These are phyloP conservation scores for Kwoniella europaea DNA, from an alignment of 768 basidiomycete genomes.

Conservation along the genomic window DNA sequence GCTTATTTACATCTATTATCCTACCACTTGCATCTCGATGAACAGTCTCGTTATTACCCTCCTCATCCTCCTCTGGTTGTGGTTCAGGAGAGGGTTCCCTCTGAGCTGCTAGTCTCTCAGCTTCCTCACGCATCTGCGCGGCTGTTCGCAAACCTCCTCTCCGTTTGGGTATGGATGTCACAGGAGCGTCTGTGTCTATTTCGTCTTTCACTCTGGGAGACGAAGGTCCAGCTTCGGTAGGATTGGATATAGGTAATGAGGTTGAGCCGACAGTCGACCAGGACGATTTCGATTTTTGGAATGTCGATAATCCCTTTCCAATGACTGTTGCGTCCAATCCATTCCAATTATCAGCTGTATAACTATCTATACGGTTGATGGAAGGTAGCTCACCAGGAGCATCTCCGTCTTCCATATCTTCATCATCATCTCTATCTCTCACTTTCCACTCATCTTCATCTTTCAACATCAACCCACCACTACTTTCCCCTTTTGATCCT, in stretches of 20 bases:
- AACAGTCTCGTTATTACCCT: slow-evolving; percentile 67
- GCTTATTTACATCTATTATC: slow-evolving; percentile 85
- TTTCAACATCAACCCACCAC: slow-evolving; percentile 46
- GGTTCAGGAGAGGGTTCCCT: slow-evolving; percentile 33
- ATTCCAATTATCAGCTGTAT: slow-evolving; percentile 9
- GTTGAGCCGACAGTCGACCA: slow-evolving; percentile 48
- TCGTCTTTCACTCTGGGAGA: slow-evolving; percentile 59
- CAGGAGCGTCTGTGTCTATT: slow-evolving; percentile 37
- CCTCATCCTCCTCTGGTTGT: slow-evolving; percentile 25
- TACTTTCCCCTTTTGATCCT: slow-evolving; percentile 43
- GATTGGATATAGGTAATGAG: slow-evolving; percentile 29
- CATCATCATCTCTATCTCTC: slow-evolving; percentile 35
- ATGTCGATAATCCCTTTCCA: slow-evolving; percentile 47
- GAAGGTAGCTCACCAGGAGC: slow-evolving; percentile 51
- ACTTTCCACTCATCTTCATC: slow-evolving; percentile 58
- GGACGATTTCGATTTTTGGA: slow-evolving; percentile 48
- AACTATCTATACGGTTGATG: neutral
- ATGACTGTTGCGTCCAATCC: slow-evolving; percentile 36
- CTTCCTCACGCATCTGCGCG: slow-evolving; percentile 67
- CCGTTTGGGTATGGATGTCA: slow-evolving; percentile 40
- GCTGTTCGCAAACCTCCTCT: slow-evolving; percentile 78
- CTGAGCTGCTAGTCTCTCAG: slow-evolving; percentile 62
- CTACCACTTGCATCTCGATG: slow-evolving; percentile 89
- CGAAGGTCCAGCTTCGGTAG: slow-evolving; percentile 16
- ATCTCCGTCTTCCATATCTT: slow-evolving; percentile 53